phyloP scores from a whole-genome alignment of 2,329 filamentous ascomycete species.

The Thelonectria rubi region DNA sequence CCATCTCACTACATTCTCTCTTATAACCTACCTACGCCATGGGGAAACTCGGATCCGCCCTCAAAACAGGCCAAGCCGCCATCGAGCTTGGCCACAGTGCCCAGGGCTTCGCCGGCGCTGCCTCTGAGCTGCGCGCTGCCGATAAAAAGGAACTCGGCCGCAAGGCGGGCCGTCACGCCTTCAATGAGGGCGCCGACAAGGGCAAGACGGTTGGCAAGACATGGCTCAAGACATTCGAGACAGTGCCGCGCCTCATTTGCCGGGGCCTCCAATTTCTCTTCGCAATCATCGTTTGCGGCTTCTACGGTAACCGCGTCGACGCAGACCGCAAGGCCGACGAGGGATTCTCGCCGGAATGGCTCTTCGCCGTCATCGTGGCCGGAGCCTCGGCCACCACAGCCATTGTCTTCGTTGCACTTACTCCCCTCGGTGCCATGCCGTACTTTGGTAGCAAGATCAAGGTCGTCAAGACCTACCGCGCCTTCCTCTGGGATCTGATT shows the following conservation, averaged over 20 bases:
- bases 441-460: constrained; percentile 46
- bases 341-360: constrained; percentile 66
- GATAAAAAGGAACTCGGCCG: constrained; percentile 48
- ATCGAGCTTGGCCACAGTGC: constrained; percentile 46
- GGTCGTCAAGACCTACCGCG: constrained; percentile 52
- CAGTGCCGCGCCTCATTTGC: constrained; percentile 59
- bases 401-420: constrained; percentile 51
- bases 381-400: constrained; percentile 63
- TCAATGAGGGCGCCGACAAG: constrained; percentile 47
- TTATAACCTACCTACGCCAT: constrained; percentile 25
- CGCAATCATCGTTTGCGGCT: constrained; percentile 72
- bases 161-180: constrained; percentile 45
- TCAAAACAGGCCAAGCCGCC: constrained; percentile 48
- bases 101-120: constrained; percentile 40
- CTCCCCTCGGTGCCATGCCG: constrained; percentile 49
- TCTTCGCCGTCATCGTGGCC: constrained; percentile 69
- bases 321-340: constrained; percentile 49
- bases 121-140: constrained; percentile 44
- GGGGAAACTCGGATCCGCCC: constrained; percentile 43
- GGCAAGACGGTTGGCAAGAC: constrained; percentile 56
- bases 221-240: constrained; percentile 57
- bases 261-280: constrained; percentile 76
- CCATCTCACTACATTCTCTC: background rate
- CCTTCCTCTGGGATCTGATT: constrained; percentile 55
- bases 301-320: constrained; percentile 70